A percentile compares a stretch with the other conserved stretches of the same genome.
phyloP scores from a whole-genome alignment of 2,329 filamentous ascomycete genomes.

The Alternaria sp. region DNA sequence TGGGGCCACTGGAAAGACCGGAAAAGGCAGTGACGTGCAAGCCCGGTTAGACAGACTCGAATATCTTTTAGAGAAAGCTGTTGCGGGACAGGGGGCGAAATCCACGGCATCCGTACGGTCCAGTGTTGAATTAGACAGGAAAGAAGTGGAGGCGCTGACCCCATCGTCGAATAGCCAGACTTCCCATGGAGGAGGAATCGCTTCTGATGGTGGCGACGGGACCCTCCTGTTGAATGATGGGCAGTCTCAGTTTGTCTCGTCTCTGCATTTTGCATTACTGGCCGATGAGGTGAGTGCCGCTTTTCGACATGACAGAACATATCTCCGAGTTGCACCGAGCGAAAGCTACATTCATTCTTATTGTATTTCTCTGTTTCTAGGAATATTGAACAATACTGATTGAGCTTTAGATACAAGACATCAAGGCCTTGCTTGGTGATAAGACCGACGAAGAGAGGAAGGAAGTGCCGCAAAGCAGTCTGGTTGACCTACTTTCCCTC shows the following conservation, averaged over 20 bases:
- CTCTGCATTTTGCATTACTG: constrained; percentile 48
- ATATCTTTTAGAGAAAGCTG: constrained; percentile 43
- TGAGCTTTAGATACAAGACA: constrained; percentile 45
- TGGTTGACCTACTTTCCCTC: constrained; percentile 42
- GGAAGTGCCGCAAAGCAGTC: constrained; percentile 34
- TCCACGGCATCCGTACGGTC: constrained; percentile 21
- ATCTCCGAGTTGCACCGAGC: not conserved
- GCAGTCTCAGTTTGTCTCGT: constrained; percentile 49
- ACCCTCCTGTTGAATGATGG: constrained; percentile 46
- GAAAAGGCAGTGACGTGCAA: constrained; percentile 43
- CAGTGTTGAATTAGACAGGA: constrained; percentile 26
- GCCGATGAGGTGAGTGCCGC: constrained; percentile 44
- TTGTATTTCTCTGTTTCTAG: not conserved
- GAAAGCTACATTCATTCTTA: not conserved
- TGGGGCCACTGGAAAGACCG: constrained; percentile 22
- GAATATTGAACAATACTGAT: not conserved
- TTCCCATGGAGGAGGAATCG: constrained; percentile 43
- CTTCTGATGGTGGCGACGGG: constrained; percentile 45
- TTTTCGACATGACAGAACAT: not conserved
- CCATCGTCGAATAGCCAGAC: constrained; percentile 44
- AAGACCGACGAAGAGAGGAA: constrained; percentile 40
- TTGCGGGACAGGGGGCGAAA: constrained; percentile 26
- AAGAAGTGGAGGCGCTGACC: constrained; percentile 30
- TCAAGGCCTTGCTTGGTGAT: constrained; percentile 45
- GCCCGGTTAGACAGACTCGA: constrained; percentile 47